phyloP scores from a whole-genome alignment of 2,329 filamentous ascomycete genomes.

The Fusarium lateritium region DNA sequence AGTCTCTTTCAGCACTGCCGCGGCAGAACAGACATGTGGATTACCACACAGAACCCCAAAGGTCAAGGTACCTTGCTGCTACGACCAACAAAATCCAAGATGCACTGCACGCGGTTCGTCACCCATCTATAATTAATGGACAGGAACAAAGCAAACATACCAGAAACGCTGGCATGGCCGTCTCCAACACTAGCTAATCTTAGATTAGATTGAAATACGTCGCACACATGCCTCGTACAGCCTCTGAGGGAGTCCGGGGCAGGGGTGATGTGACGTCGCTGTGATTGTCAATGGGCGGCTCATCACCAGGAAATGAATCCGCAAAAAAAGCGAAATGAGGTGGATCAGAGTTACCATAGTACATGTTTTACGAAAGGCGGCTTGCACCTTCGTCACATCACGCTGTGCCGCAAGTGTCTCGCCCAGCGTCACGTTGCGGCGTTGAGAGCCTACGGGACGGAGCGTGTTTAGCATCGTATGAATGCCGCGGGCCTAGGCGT shows the following conservation, averaged over 20 bases:
- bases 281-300: slow-evolving; percentile 25
- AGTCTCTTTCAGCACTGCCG: slow-evolving; percentile 43
- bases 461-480: slow-evolving; percentile 40
- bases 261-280: slow-evolving; percentile 44
- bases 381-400: slow-evolving; percentile 45
- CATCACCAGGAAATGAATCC: slow-evolving; percentile 49
- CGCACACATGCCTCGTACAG: slow-evolving; percentile 30
- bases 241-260: slow-evolving; percentile 26
- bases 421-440: slow-evolving; percentile 31
- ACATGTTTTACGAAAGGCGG: slow-evolving; percentile 28
- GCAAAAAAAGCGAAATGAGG: slow-evolving; percentile 48
- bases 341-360: slow-evolving; percentile 27
- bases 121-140: background rate
- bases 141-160: slow-evolving; percentile 26
- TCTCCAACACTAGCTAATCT: slow-evolving; percentile 16
- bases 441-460: slow-evolving; percentile 39
- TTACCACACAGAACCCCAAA: slow-evolving; percentile 2
- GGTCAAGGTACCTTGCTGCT: background rate
- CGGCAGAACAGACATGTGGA: slow-evolving; percentile 25
- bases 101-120: background rate
- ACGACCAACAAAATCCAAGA: background rate
- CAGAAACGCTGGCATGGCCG: slow-evolving; percentile 22
- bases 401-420: slow-evolving; percentile 27
- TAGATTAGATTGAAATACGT: slow-evolving; percentile 16
- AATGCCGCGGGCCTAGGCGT: slow-evolving; percentile 30